Evolutionary conservation across 139 green algal genomes (phyloP).

Genomic region (Picochlorum sp.): DNA sequence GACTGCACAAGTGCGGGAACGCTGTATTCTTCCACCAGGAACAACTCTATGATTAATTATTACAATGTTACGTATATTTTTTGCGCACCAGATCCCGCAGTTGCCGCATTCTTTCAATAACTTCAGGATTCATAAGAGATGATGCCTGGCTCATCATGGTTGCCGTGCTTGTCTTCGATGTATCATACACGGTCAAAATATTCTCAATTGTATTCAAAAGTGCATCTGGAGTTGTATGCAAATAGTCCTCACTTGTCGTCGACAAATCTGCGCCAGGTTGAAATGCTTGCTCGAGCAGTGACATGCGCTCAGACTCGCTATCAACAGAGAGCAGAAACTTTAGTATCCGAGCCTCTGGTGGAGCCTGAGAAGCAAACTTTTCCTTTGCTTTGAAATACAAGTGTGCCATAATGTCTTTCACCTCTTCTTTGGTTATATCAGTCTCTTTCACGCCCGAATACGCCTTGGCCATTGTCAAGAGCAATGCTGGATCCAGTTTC

Average conservation of each 20-base stretch:
- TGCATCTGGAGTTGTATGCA: slow-evolving; percentile 45
- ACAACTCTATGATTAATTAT: neutral
- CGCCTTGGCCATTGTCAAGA: slow-evolving; percentile 78
- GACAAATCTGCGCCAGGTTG: slow-evolving; percentile 24
- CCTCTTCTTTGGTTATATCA: slow-evolving; percentile 58
- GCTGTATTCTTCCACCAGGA: slow-evolving; percentile 6
- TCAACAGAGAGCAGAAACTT: slow-evolving; percentile 63
- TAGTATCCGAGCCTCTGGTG: slow-evolving; percentile 71
- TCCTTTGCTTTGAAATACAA: slow-evolving; percentile 76
- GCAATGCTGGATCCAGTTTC: slow-evolving; percentile 59
- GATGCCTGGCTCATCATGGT: slow-evolving; percentile 45
- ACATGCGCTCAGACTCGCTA: slow-evolving; percentile 33
- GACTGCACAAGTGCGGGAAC: neutral
- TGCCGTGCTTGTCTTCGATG: neutral
- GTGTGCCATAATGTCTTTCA: slow-evolving; percentile 74
- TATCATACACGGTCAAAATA: slow-evolving; percentile 49
- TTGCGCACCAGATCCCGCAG: slow-evolving; percentile 39
- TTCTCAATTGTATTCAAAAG: slow-evolving; percentile 47
- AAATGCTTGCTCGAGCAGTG: slow-evolving; percentile 59
- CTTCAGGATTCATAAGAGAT: slow-evolving; percentile 57
- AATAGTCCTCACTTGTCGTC: slow-evolving; percentile 29
- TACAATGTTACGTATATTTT: slow-evolving; percentile 38
- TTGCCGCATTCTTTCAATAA: slow-evolving; percentile 51
- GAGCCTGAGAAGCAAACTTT: slow-evolving; percentile 48
- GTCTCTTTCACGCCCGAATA: slow-evolving; percentile 63